A percentile compares a stretch with the other conserved stretches of the same genome.
Conservation (phyloP, 73 alveolate genomes). For the Effrenium voratum region DNA sequence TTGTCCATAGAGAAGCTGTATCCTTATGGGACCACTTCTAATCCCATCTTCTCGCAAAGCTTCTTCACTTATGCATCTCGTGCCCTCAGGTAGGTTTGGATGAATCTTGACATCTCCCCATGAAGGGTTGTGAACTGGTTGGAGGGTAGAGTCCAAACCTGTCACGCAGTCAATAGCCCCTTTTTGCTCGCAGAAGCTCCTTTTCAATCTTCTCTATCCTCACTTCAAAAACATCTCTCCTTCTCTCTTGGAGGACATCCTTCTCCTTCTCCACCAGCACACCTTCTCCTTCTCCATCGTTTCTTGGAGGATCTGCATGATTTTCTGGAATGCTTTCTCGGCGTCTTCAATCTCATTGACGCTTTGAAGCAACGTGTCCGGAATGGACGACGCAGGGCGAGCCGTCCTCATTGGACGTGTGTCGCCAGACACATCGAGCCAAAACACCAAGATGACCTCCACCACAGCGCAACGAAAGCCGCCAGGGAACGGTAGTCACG, state of each 20-base stretch:
- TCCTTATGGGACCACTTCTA: conserved; percentile 29
- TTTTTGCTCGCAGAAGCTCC: conserved; percentile 44
- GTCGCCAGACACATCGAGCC: conserved; percentile 23
- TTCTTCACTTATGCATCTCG: conserved; percentile 27
- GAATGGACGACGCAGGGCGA: conserved; percentile 32
- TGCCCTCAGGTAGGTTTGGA: conserved; percentile 33
- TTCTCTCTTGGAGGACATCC: not conserved
- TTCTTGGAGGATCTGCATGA: conserved; percentile 19
- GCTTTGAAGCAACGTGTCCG: conserved; percentile 22
- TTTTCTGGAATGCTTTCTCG: conserved; percentile 10
- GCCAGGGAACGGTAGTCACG: conserved; percentile 37
- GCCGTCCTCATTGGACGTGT: conserved; percentile 25
- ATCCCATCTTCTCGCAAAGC: conserved; percentile 31
- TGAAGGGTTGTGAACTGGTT: conserved; percentile 19
- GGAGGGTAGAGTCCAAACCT: conserved; percentile 21
- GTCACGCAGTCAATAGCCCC: conserved; percentile 36
- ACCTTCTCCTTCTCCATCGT: not conserved
- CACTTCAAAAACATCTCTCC: conserved; percentile 1
- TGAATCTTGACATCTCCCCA: conserved; percentile 18
- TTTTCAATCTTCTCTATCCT: conserved; percentile 10
- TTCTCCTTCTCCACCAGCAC: not conserved
- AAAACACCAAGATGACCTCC: conserved; percentile 17
- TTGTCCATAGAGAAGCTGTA: conserved; percentile 21
- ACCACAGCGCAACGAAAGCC: conserved; percentile 30
- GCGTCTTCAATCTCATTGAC: conserved; percentile 9